Conservation (phyloP, 495 filamentous ascomycete species). For the Neurospora cerealis region DNA sequence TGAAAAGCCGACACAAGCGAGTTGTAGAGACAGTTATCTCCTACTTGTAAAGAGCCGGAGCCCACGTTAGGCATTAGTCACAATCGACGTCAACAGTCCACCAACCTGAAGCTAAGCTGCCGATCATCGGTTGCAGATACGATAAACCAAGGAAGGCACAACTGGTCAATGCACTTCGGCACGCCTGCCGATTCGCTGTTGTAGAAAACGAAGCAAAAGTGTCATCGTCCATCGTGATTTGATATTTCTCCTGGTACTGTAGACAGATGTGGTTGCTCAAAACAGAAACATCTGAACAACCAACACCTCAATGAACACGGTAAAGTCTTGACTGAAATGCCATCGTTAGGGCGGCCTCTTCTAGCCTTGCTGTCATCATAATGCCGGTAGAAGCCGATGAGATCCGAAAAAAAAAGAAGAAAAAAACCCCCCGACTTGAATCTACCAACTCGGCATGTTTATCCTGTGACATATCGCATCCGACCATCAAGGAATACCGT, state of each 20-base stretch:
- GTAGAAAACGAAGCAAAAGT: background rate
- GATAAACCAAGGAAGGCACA: background rate
- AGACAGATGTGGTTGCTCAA: background rate
- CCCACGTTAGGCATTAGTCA: background rate
- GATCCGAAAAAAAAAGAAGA: background rate
- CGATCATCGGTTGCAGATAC: background rate
- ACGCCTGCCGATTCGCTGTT: background rate
- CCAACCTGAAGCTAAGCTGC: background rate
- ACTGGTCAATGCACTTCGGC: background rate
- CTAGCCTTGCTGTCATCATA: background rate
- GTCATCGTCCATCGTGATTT: background rate
- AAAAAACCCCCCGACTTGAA: background rate
- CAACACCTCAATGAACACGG: background rate
- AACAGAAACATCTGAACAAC: background rate
- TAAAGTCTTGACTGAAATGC: background rate
- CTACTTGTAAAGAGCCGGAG: background rate
- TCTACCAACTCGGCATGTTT: background rate
- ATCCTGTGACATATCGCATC: background rate
- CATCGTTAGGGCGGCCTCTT: background rate
- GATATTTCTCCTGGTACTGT: background rate
- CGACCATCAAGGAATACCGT: background rate
- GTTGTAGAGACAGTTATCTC: background rate
- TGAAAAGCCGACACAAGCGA: background rate
- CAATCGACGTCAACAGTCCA: background rate
- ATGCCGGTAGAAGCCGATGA: background rate